Conservation (phyloP, 306 rosid species). For the Elaeagnus macrophylla region DNA sequence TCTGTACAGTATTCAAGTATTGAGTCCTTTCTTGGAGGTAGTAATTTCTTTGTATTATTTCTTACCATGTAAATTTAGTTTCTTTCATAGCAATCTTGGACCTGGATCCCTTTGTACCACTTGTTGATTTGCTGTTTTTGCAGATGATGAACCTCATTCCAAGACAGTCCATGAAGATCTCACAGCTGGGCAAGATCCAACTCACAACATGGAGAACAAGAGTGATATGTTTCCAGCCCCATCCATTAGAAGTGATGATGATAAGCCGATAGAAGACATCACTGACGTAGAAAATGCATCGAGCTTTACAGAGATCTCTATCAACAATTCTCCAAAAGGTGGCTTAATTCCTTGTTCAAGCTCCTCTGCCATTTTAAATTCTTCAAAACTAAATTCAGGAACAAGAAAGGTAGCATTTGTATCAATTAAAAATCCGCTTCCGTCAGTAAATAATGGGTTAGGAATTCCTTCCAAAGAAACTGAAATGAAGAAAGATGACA, state of each 20-base stretch:
- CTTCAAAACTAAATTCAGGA: no score
- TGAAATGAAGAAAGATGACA: no score
- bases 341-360: slow-evolving; percentile 11
- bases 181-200: no score
- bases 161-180: slow-evolving; percentile 12
- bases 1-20: slow-evolving; percentile 42
- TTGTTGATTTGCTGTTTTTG: slow-evolving; percentile 9
- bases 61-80: background rate
- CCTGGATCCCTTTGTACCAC: background rate
- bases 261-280: slow-evolving; percentile 2
- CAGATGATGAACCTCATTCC: slow-evolving; percentile 23
- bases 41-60: no score
- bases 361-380: no score
- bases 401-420: no score
- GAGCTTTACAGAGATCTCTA: slow-evolving; percentile 4
- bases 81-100: background rate
- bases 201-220: no score
- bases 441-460: no score
- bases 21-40: slow-evolving; percentile 53
- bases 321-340: slow-evolving; percentile 13
- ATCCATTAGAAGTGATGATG: slow-evolving; percentile 16
- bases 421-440: no score
- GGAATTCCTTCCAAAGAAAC: no score
- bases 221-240: no score
- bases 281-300: background rate